Evolutionary conservation across 2,329 filamentous ascomycete species (phyloP).

Genomic region (Dactylellina sp.): DNA sequence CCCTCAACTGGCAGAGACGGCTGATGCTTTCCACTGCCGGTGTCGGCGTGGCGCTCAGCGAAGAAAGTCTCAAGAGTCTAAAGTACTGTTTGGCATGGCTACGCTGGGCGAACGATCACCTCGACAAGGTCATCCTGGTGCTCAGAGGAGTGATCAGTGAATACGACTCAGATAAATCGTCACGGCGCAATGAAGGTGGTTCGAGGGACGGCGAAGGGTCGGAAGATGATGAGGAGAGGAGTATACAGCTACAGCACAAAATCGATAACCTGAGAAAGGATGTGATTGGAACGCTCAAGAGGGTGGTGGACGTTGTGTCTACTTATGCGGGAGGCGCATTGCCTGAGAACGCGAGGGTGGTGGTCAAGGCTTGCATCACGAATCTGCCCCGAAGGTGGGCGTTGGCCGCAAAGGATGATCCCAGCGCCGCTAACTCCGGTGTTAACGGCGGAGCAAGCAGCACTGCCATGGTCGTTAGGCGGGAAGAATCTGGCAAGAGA

Average conservation of each 20-base stretch:
- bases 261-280: conserved; percentile 77
- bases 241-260: conserved; percentile 69
- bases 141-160: conserved; percentile 82
- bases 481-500: conserved; percentile 60
- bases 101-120: conserved; percentile 82
- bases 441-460: conserved; percentile 2
- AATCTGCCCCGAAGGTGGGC: conserved; percentile 88
- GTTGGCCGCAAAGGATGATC: conserved; percentile 65
- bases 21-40: conserved; percentile 91
- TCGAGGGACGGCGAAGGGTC: conserved; percentile 59
- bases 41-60: conserved; percentile 88
- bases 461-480: conserved; percentile 58
- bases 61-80: conserved; percentile 84
- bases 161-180: conserved; percentile 73
- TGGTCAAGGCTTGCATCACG: conserved; percentile 85
- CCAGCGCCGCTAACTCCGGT: conserved; percentile 54
- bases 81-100: conserved; percentile 86
- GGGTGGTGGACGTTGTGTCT: conserved; percentile 85
- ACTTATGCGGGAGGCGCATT: conserved; percentile 91
- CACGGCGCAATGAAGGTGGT: conserved; percentile 51
- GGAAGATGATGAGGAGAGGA: conserved; percentile 58
- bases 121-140: conserved; percentile 79
- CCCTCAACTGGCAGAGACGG: conserved; percentile 78
- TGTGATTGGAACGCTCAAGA: conserved; percentile 81
- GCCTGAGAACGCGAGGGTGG: conserved; percentile 84